phyloP scores from a whole-genome alignment of 345 rosid species.

The Sonneratia alba region DNA sequence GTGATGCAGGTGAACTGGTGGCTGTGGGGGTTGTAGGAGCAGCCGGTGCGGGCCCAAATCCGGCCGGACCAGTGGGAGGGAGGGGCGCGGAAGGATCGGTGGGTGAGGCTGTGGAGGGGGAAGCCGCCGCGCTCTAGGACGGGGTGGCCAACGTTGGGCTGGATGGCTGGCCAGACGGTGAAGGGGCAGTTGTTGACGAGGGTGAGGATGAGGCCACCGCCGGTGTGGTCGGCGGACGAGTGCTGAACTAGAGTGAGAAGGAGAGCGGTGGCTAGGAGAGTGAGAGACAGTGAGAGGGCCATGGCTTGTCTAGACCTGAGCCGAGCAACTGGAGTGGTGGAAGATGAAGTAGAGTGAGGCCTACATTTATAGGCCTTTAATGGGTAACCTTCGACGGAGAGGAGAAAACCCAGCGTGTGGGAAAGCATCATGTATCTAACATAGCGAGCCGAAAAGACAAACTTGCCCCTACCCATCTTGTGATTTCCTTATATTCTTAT shows the following conservation, averaged over 20 bases:
- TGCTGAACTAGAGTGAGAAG: constrained; percentile 15
- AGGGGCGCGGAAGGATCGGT: constrained; percentile 71
- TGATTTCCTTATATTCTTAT: no score
- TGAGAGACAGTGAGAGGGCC: constrained; percentile 15
- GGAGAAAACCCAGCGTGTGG: no score
- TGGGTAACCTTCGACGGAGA: neutral
- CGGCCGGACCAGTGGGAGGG: constrained; percentile 79
- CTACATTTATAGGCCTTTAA: neutral
- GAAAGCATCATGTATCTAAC: no score
- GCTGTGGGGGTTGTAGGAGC: constrained; percentile 29
- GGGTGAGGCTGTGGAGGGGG: constrained; percentile 43
- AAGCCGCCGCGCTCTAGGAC: constrained; percentile 79
- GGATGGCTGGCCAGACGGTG: constrained; percentile 86
- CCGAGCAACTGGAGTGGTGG: neutral
- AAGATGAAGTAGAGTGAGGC: neutral
- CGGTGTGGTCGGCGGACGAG: constrained; percentile 18
- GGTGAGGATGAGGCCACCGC: constrained; percentile 42
- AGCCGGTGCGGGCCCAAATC: constrained; percentile 80
- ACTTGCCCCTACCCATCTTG: no score
- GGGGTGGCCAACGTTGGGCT: constrained; percentile 71
- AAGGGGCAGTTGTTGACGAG: constrained; percentile 85
- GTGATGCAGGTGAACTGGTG: constrained; percentile 51
- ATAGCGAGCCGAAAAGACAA: no score
- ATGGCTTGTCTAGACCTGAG: constrained; percentile 11
- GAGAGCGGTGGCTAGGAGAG: constrained; percentile 14